Evolutionary conservation across 345 rosid genomes (phyloP), one percentile per base, ranked within the genome.

Genomic region (Diplotaxis tenuifolia): DNA sequence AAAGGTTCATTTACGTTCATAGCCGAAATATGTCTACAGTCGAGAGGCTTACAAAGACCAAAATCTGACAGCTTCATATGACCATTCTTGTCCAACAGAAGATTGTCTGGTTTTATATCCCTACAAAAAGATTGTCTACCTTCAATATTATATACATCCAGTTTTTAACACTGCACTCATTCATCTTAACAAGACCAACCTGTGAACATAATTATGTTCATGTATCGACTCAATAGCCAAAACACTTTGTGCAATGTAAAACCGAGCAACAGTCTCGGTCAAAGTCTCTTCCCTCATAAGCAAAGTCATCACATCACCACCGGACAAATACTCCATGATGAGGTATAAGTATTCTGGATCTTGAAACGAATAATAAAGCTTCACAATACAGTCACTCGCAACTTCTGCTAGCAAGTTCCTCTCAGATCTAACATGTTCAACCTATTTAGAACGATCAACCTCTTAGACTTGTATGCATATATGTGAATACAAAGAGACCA

Each of bases 21-120:
- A 56, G 90, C 76, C 45, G 87, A 86, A 62, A 94, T 83, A 80
- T 78, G 80, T 71, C 92, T 76, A 77, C 94, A 88, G 75, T 91
- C 95, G 50, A 94, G 92, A 73, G 98, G 97, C 81, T 94, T 94
- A 86, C 98, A 94, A 71, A 94, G 94, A 82, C 97, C 98, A 85
- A 94, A 93, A 82, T 94, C 98, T 28, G 97, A 94, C 67, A 94
- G 87, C 89, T 86, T 91, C 91, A 88, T 82, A 75, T 91, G 98
- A 66, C 98, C 98, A 72, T 86, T 55, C 86, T 82, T 86, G 83
- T 94, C 98, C 86, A 94, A 74, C 59, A 94, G 75, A 62, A 94
- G 89, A 71, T 94, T 91, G 84, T 93, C 98, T 15, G 98, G 97
- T 82, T 94, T 94, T 76, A 94, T 91, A 81, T 94, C 98, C 84